Base-by-base conservation (phyloP, 495 filamentous ascomycete species). In the Daldinia bambusicola region DNA sequence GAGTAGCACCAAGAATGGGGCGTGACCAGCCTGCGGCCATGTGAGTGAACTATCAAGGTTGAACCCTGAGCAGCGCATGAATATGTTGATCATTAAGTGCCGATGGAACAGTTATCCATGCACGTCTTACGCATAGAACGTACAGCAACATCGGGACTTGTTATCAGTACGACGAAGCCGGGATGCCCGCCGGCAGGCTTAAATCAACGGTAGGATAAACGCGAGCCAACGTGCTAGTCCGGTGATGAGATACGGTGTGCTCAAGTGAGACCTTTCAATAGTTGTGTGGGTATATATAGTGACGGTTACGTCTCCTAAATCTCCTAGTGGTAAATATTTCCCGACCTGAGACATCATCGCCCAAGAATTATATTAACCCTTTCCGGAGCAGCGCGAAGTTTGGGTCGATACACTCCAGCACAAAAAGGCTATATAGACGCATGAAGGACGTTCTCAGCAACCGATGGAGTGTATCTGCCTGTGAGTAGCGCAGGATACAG, bases 311-410 rank as follows among this genome's bases (percentile, higher is more conserved):
- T 13, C 31, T 31, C 22, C 51, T 65, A 65, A 70, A 61, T 61
- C 56, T 70, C 67, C 67, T 70, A 70, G 62, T 70, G 67, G 67
- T 61, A 40, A 62, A 65, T 61, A 70, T 69, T 58, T 63, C 56
- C 67, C 61, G 67, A 64, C 34, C 55, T 56, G 38, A 56, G 56
- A 45, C 55, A 36, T 56, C 37, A 22, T 30, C 40, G 48, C 37
- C 36, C 26, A 34, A 43, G 62, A 22, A 20, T 20, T 48, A 48
- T 48, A 22, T 48, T 48, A 48, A 48, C 4, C 10, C 12, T 26
- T n/a, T 32, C 12, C 14, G 50, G 4, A 20, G 2, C 8, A 22
- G 43, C 22, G 43, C 9, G 0, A 48, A 22, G 43, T 13, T 16
- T 9, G 18, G 26, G 22, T 6, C 30, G 22, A 14, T 32, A 20